These are phyloP conservation scores for Fusarium mangiferae DNA, from an alignment of 2,329 filamentous ascomycete genomes.

Conservation along the genomic window DNA sequence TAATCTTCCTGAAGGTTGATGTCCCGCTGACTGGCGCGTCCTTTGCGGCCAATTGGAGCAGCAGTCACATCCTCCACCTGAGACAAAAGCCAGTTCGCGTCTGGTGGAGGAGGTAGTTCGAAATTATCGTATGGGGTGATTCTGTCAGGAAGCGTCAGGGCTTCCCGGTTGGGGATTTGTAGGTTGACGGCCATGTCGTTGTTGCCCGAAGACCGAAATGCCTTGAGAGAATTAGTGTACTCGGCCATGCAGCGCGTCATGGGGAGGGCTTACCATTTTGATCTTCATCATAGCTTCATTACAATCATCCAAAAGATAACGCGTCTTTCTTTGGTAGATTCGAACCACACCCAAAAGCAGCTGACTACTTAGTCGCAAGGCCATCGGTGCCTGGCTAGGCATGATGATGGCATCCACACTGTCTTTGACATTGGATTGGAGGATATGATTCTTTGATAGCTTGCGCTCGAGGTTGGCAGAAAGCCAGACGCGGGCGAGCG, in stretches of 20 bases:
- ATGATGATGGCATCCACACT: conserved; percentile 96
- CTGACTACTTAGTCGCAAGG: conserved; percentile 91
- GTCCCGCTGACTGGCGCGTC: conserved; percentile 68
- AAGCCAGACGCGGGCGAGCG: conserved; percentile 96
- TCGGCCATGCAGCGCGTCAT: neutral
- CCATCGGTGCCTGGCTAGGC: conserved; percentile 92
- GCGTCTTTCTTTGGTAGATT: conserved; percentile 97
- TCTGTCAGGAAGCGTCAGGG: conserved; percentile 88
- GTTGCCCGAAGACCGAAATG: conserved; percentile 92
- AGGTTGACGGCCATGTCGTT: conserved; percentile 91
- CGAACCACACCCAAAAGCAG: conserved; percentile 93
- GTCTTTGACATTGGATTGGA: conserved; percentile 93
- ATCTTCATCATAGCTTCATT: conserved; percentile 98
- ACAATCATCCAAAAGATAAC: conserved; percentile 95
- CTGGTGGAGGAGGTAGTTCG: conserved; percentile 82
- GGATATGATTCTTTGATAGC: conserved; percentile 93
- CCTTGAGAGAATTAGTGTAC: conserved; percentile 68
- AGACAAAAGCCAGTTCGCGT: conserved; percentile 84
- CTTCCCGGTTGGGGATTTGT: conserved; percentile 83
- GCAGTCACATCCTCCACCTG: conserved; percentile 73
- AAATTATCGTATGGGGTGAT: conserved; percentile 91
- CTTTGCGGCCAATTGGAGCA: conserved; percentile 64
- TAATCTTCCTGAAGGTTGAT: conserved; percentile 77
- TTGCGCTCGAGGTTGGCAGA: conserved; percentile 99
- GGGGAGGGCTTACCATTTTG: conserved; percentile 79